Percentiles rank a stretch among this genome's conserved stretches.
Conservation (phyloP, 805 yeast species). For the Candida ascalaphidarum region DNA sequence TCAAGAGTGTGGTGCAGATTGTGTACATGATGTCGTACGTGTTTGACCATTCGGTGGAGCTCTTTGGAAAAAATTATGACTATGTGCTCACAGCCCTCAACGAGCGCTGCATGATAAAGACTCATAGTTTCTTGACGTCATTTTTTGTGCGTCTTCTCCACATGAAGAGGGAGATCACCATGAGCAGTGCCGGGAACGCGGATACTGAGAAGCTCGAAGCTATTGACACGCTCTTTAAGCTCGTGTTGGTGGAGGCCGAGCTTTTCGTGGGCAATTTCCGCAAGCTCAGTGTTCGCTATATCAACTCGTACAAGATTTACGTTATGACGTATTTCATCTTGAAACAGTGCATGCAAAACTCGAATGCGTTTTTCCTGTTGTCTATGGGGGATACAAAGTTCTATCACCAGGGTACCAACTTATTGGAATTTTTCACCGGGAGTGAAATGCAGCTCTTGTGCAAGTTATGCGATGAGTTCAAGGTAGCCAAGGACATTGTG, state of each 20-base stretch:
- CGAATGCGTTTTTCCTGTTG: constrained; percentile 26
- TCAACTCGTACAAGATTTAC: constrained; percentile 31
- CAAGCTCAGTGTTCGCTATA: constrained; percentile 25
- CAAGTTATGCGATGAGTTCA: constrained; percentile 30
- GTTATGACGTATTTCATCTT: constrained; percentile 33
- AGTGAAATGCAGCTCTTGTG: constrained; percentile 27
- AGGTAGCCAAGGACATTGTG: constrained; percentile 22
- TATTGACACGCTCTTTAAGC: constrained; percentile 21
- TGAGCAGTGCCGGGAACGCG: constrained; percentile 5
- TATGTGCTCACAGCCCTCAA: constrained; percentile 25
- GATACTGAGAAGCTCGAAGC: constrained; percentile 19
- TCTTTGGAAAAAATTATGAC: constrained; percentile 33
- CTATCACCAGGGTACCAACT: constrained; percentile 28
- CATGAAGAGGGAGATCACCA: constrained; percentile 23
- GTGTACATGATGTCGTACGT: constrained; percentile 35
- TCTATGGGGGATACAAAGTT: constrained; percentile 16
- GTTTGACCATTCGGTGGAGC: constrained; percentile 31
- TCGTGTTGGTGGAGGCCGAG: constrained; percentile 29
- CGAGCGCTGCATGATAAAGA: constrained; percentile 32
- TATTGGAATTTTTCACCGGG: constrained; percentile 27
- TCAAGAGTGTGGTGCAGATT: constrained; percentile 31
- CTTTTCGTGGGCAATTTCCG: constrained; percentile 35
- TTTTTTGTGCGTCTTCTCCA: constrained; percentile 31
- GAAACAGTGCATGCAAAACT: constrained; percentile 32
- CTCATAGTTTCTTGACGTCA: constrained; percentile 29